Conservation (phyloP, 2,329 filamentous ascomycete species). For the Talaromyces sp. region DNA sequence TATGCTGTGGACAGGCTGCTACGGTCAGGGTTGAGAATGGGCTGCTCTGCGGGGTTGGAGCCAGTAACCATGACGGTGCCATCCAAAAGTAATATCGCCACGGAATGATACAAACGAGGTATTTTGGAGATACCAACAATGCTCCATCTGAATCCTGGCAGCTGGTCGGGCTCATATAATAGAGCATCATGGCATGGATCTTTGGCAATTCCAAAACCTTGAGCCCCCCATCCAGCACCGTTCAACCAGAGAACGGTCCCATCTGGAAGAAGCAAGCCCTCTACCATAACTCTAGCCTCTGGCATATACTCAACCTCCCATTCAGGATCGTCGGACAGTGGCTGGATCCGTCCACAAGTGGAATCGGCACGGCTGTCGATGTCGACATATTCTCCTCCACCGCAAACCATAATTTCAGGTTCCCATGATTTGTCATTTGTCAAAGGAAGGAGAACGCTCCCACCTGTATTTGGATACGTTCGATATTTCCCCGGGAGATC, state of each 20-base stretch:
- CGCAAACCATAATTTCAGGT: conserved; percentile 54
- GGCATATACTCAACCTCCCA: conserved; percentile 60
- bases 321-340: conserved; percentile 43
- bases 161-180: conserved; percentile 53
- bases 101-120: conserved; percentile 57
- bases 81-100: conserved; percentile 56
- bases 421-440: conserved; percentile 50
- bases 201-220: conserved; percentile 56
- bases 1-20: conserved; percentile 42
- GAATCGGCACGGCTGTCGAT: conserved; percentile 55
- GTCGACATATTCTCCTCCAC: conserved; percentile 57
- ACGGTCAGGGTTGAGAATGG: conserved; percentile 43
- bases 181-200: conserved; percentile 53
- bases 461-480: conserved; percentile 59
- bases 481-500: conserved; percentile 54
- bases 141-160: conserved; percentile 48
- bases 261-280: conserved; percentile 56
- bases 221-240: conserved; percentile 53
- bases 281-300: conserved; percentile 56
- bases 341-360: conserved; percentile 54
- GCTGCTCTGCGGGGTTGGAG: conserved; percentile 58
- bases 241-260: conserved; percentile 58
- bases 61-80: conserved; percentile 58
- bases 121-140: conserved; percentile 40
- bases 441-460: conserved; percentile 53